Conservation (phyloP, 148 eudicot species). For the Cornus suecica region DNA sequence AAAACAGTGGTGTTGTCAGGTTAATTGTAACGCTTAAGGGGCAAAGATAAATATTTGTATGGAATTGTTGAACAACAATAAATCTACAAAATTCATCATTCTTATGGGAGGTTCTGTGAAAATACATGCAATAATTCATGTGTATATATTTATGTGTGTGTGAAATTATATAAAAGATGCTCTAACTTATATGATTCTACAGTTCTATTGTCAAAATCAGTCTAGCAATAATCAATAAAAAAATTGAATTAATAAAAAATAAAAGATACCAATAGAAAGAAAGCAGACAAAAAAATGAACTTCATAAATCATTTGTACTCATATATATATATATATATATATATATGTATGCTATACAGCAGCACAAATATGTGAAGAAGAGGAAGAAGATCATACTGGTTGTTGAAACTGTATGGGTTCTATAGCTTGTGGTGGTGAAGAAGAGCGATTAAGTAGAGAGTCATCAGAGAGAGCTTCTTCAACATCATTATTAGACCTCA, state of each 20-base stretch:
- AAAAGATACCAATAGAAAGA: not conserved
- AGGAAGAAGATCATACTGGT: constrained; percentile 17
- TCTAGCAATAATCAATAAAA: not conserved
- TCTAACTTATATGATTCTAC: no score
- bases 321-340: not conserved
- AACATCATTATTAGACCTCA: constrained; percentile 4
- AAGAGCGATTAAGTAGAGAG: constrained; percentile 13
- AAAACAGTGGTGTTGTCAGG: no score
- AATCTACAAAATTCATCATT: no score
- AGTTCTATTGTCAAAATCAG: not conserved
- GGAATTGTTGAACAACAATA: no score
- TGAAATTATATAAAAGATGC: no score
- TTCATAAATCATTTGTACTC: not conserved
- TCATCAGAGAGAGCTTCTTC: constrained; percentile 15
- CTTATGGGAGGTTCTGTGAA: no score
- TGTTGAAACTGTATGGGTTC: constrained; percentile 13
- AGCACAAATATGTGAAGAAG: not conserved
- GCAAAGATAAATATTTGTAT: no score
- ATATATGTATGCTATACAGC: not conserved
- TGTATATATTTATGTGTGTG: no score
- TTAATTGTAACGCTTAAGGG: no score
- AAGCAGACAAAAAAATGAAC: not conserved
- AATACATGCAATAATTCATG: no score
- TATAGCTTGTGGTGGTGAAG: constrained; percentile 26
- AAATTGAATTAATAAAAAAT: not conserved